Evolutionary conservation across 306 rosid genomes (phyloP).

Genomic region (Trifolium pratense): DNA sequence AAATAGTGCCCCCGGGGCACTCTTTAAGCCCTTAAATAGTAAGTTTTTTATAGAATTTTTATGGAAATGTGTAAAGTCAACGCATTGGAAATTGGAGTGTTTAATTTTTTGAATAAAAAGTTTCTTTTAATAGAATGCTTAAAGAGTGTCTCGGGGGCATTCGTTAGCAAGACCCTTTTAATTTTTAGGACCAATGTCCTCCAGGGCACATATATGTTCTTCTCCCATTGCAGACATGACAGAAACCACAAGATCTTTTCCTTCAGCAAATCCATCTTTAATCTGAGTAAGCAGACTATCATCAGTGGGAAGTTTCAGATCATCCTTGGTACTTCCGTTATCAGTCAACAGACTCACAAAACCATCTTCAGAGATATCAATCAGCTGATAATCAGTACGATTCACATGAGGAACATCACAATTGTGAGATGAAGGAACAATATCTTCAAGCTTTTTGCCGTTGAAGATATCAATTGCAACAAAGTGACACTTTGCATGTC

Average conservation of each 20-base stretch:
- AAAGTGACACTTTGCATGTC: constrained; percentile 83
- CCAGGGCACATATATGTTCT: constrained; percentile 72
- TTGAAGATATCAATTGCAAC: constrained; percentile 74
- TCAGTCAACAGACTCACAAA: constrained; percentile 79
- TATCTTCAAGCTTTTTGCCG: constrained; percentile 78
- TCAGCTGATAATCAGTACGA: constrained; percentile 75
- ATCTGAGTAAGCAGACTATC: constrained; percentile 68
- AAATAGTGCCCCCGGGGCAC: too few relatives aligned
- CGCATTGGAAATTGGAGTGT: too few relatives aligned
- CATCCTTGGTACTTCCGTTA: constrained; percentile 80
- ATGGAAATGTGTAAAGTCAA: too few relatives aligned
- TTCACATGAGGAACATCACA: constrained; percentile 80
- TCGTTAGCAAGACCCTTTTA: too few relatives aligned
- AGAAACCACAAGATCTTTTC: constrained; percentile 75
- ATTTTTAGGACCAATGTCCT: constrained; percentile 76
- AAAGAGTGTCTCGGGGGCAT: too few relatives aligned
- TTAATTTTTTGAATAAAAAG: too few relatives aligned
- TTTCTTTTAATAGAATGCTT: too few relatives aligned
- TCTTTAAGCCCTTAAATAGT: too few relatives aligned
- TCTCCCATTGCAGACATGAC: constrained; percentile 89
- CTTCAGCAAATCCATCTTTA: constrained; percentile 73
- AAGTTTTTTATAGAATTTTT: too few relatives aligned
- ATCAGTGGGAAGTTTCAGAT: constrained; percentile 78
- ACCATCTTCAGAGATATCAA: constrained; percentile 80
- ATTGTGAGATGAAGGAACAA: constrained; percentile 79